Conservation (phyloP, 805 yeast species). For the Kodamaea kakaduensis region DNA sequence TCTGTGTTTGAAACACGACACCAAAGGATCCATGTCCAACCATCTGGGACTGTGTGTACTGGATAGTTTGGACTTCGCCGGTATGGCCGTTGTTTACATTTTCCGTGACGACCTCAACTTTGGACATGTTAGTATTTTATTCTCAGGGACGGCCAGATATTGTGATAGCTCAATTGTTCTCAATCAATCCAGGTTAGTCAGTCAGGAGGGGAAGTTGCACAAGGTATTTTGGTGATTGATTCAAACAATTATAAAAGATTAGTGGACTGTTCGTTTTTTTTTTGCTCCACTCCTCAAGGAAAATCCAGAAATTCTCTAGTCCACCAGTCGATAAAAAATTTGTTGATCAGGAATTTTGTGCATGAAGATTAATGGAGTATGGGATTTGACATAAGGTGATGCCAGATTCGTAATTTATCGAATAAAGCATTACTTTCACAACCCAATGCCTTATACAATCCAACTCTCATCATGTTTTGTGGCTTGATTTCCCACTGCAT, state of each 20-base stretch:
- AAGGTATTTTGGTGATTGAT: neutral
- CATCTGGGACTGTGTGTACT: constrained; percentile 79
- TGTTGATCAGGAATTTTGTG: neutral
- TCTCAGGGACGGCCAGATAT: constrained; percentile 1
- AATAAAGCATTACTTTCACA: no score
- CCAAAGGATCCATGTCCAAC: constrained; percentile 99
- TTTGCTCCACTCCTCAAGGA: constrained; percentile 2
- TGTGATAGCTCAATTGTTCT: neutral
- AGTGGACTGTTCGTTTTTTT: constrained; percentile 4
- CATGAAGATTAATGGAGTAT: no score
- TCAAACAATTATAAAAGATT: constrained; percentile 3
- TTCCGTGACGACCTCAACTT: constrained; percentile 51
- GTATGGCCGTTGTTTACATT: constrained; percentile 69
- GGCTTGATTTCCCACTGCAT: neutral
- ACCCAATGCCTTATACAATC: no score
- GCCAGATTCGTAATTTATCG: no score
- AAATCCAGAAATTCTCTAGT: constrained; percentile 1
- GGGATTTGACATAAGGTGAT: no score
- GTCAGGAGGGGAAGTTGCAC: neutral
- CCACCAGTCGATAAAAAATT: neutral
- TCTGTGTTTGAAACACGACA: constrained; percentile 85
- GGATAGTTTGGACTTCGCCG: constrained; percentile 57
- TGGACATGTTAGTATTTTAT: constrained; percentile 37
- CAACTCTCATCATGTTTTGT: neutral
- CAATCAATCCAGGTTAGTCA: neutral